Evolutionary conservation across 192 early-diverging fungal genomes (phyloP), one percentile per base, ranked within the genome.

Genomic region (Gigaspora rosea): DNA sequence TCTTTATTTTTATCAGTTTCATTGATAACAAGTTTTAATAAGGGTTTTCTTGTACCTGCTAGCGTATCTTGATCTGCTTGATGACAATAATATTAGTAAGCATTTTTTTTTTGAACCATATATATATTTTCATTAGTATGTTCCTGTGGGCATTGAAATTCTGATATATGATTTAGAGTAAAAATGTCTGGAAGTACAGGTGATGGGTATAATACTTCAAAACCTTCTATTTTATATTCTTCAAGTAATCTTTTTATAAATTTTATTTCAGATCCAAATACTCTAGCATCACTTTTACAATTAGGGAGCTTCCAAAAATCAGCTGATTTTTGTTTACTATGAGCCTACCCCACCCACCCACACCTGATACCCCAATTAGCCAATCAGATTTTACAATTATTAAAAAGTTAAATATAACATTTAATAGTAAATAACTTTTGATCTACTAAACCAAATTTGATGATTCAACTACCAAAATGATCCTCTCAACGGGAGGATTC

Each of bases 41-140:
- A 52, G 1, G 22, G 22, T 4, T 71, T 71, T 50, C 4, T 71
- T 22, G 1, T 22, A n/a, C n/a, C 50, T 16, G 4, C 1, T 11
- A 3, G 20, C 4, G 0, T 71, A 10, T 71, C 22, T 54, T 71
- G 50, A 54, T 71, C 48, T 51, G 32, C 22, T 12, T 15, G 32
- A 71, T 71, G 13, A 27, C 48, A 71, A 8, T 71, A 54, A 51
- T 49, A 71, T 27, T 8, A 4, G 27, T 71, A 51, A 15, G 20
- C 18, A 51, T 71, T 71, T 54, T 51, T 71, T 22, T 71, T 71
- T 54, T 15, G 11, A 20, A 51, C 16, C 18, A 71, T 32, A 71
- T 71, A 71, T n/a, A 20, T 22, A 50, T 71, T 71, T 2, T 71
- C 51, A 71, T 54, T 71, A 10, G 49, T 71, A 35, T 71, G 11